Conservation (phyloP, 2,329 filamentous ascomycete genomes). For the Colletotrichum eleusines region DNA sequence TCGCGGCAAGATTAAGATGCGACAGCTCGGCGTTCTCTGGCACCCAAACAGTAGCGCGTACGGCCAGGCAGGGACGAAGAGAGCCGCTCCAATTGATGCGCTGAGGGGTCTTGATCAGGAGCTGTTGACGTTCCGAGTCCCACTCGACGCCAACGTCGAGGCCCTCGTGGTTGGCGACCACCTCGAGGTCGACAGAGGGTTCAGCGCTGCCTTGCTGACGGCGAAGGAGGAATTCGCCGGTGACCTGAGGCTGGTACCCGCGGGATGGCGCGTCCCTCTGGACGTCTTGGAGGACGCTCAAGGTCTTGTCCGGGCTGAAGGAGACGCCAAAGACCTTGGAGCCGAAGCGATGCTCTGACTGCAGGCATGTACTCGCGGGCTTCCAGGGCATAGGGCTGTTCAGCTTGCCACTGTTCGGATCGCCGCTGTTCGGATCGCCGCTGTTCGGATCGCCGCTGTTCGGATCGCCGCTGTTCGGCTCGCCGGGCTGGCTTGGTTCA, state of each 20-base stretch:
- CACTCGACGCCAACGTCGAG: conserved; percentile 52
- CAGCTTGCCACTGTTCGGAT: too few relatives aligned
- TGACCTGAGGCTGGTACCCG: conserved; percentile 53
- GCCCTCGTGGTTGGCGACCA: conserved; percentile 58
- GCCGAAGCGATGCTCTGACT: conserved; percentile 46
- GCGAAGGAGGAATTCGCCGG: conserved; percentile 61
- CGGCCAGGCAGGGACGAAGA: conserved; percentile 59
- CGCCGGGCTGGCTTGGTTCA: conserved; percentile 30
- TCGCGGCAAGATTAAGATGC: conserved; percentile 51
- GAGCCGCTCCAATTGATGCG: conserved; percentile 47
- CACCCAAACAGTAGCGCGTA: conserved; percentile 61
- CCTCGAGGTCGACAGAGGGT: conserved; percentile 58
- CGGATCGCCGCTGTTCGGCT: too few relatives aligned
- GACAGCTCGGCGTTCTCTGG: conserved; percentile 56
- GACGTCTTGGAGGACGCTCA: conserved; percentile 57
- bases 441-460: too few relatives aligned
- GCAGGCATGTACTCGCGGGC: conserved; percentile 21
- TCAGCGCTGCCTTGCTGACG: conserved; percentile 48
- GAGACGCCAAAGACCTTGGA: conserved; percentile 47
- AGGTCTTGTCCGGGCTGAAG: conserved; percentile 51
- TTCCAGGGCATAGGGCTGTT: conserved; percentile 26
- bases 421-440: too few relatives aligned
- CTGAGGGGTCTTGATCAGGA: conserved; percentile 56
- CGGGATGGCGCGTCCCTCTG: conserved; percentile 42
- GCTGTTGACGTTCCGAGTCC: conserved; percentile 51